Conservation (phyloP, 257 asterid genomes). For the Nicotiana attenuata region DNA sequence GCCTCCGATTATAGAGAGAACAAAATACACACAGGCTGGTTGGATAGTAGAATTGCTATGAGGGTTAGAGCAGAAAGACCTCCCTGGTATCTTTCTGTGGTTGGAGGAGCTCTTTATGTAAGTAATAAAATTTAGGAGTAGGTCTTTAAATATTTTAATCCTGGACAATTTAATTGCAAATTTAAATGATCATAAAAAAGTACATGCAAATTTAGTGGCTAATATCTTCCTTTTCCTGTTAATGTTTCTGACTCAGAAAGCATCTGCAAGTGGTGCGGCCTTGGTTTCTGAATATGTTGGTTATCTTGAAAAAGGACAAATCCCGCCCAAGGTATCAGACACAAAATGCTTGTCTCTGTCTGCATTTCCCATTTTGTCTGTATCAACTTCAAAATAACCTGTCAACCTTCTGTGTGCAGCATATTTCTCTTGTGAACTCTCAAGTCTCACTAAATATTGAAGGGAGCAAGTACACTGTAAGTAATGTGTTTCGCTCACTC, state of each 20-base stretch:
- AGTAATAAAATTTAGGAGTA: constrained; percentile 21
- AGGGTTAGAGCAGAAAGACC: constrained; percentile 99
- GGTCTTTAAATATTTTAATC: constrained; percentile 8
- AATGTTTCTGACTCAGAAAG: constrained; percentile 56
- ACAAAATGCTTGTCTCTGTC: not conserved
- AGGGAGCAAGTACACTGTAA: constrained; percentile 98
- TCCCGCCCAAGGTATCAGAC: constrained; percentile 87
- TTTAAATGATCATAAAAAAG: not conserved
- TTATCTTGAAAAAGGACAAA: constrained; percentile 98
- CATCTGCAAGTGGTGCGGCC: constrained; percentile 95
- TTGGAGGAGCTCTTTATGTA: constrained; percentile 98
- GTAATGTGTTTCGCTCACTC: constrained; percentile 21
- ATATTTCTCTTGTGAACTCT: constrained; percentile 90
- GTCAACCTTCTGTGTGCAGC: constrained; percentile 54
- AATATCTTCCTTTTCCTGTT: not conserved
- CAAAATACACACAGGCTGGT: constrained; percentile 98
- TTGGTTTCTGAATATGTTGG: constrained; percentile 96
- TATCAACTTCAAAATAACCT: constrained; percentile 15
- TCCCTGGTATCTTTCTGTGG: constrained; percentile 98
- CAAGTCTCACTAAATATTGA: constrained; percentile 93
- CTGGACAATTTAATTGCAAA: not conserved
- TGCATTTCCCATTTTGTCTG: constrained; percentile 13
- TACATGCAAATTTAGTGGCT: not conserved
- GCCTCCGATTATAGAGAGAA: constrained; percentile 91
- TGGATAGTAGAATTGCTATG: constrained; percentile 99